These are phyloP conservation scores for Lasiosphaeria miniovina DNA, from an alignment of 495 filamentous ascomycete species.

Conservation along the genomic window DNA sequence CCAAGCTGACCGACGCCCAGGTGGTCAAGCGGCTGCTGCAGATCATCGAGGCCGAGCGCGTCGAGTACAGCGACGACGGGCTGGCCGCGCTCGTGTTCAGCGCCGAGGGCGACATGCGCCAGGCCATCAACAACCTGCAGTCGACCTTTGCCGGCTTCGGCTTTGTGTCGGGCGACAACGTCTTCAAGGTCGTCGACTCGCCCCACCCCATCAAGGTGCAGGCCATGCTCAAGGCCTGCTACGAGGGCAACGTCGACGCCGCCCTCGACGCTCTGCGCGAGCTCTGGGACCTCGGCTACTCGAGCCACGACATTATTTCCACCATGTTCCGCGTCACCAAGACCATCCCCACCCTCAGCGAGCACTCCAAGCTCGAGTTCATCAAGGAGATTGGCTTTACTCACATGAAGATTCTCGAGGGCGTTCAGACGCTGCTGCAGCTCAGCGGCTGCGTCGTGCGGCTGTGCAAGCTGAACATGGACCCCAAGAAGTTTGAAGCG, in stretches of 20 bases:
- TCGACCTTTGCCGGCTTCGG: conserved; percentile 94
- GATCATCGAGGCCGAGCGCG: conserved; percentile 84
- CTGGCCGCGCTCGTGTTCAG: conserved; percentile 93
- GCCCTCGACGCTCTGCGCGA: conserved; percentile 86
- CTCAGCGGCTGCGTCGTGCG: conserved; percentile 87
- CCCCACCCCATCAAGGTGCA: conserved; percentile 98
- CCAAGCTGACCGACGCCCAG: conserved; percentile 86
- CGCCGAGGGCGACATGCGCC: conserved; percentile 97
- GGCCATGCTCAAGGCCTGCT: conserved; percentile 95
- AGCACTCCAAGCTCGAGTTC: conserved; percentile 93
- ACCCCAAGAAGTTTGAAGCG: conserved; percentile 74
- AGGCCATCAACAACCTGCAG: conserved; percentile 98
- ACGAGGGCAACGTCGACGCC: conserved; percentile 82
- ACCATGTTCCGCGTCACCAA: conserved; percentile 99
- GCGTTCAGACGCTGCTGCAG: conserved; percentile 91
- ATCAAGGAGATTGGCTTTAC: conserved; percentile 98
- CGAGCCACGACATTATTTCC: conserved; percentile 93
- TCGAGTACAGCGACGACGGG: conserved; percentile 88
- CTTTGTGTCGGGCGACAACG: conserved; percentile 95
- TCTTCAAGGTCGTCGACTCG: conserved; percentile 95
- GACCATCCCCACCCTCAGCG: conserved; percentile 81
- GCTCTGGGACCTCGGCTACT: conserved; percentile 92
- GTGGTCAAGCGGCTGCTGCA: conserved; percentile 86
- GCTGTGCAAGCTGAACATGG: conserved; percentile 93
- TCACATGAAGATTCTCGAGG: conserved; percentile 97